Conservation (phyloP, 352 stramenopile genomes). For the Saprolegnia parasitica region DNA sequence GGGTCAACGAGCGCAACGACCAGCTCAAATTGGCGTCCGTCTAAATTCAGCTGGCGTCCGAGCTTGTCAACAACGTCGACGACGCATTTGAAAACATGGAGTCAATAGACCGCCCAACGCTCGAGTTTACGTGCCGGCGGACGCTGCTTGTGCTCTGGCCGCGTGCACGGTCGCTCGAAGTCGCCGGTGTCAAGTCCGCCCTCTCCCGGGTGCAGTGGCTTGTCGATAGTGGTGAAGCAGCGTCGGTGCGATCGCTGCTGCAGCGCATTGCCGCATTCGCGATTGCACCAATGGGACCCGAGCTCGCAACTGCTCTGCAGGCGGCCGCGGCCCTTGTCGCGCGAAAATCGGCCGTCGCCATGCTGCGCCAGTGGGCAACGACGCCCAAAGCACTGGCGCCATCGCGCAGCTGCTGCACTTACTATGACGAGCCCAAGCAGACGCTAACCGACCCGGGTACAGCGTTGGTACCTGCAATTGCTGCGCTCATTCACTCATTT, state of each 20-base stretch:
- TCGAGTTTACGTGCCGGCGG: not conserved
- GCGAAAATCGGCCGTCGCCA: too few relatives aligned
- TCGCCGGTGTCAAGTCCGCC: not conserved
- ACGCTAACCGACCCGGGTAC: too few relatives aligned
- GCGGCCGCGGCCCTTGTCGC: not conserved
- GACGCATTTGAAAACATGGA: not conserved
- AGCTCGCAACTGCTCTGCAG: not conserved
- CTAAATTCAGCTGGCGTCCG: too few relatives aligned
- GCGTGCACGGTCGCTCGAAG: not conserved
- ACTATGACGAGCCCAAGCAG: too few relatives aligned
- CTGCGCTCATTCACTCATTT: too few relatives aligned
- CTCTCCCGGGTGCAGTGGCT: not conserved
- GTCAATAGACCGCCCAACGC: not conserved
- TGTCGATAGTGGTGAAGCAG: not conserved
- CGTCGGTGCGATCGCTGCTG: not conserved
- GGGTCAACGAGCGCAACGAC: too few relatives aligned
- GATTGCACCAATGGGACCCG: not conserved
- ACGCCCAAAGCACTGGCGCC: too few relatives aligned
- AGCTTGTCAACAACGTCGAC: too few relatives aligned
- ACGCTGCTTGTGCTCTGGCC: not conserved
- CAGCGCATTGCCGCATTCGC: not conserved
- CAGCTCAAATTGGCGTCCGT: too few relatives aligned
- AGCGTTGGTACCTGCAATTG: too few relatives aligned
- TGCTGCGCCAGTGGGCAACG: too few relatives aligned
- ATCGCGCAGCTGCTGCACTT: too few relatives aligned